Percentiles rank a stretch among this genome's conserved stretches.
Evolutionary conservation across 192 early-diverging fungal genomes (phyloP).

Genomic region (Neocallimastix lanati): DNA sequence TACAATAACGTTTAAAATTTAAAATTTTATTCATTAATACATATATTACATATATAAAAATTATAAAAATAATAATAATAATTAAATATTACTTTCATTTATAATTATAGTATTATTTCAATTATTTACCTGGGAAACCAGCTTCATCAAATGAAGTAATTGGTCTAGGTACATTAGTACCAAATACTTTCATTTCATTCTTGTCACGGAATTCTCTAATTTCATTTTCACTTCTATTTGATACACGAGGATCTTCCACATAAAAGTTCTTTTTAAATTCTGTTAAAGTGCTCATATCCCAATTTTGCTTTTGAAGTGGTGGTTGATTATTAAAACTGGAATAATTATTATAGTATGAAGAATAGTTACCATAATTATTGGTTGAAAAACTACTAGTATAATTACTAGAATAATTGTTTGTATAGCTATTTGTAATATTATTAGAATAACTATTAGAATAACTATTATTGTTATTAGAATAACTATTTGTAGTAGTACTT

Average conservation of each 20-base stretch:
- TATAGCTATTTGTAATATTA: neutral
- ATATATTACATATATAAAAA: too few relatives aligned
- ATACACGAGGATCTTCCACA: slow-evolving; percentile 57
- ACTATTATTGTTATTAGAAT: neutral
- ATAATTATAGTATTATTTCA: too few relatives aligned
- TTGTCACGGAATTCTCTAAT: slow-evolving; percentile 55
- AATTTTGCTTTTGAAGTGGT: neutral
- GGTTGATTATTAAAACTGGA: neutral
- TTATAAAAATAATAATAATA: too few relatives aligned
- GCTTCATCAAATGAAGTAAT: slow-evolving; percentile 76
- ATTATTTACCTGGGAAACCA: slow-evolving; percentile 48
- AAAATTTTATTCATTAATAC: too few relatives aligned
- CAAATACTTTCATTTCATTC: slow-evolving; percentile 70
- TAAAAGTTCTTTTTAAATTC: slow-evolving; percentile 53
- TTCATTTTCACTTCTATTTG: slow-evolving; percentile 43
- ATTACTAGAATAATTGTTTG: neutral
- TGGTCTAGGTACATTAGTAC: slow-evolving; percentile 75
- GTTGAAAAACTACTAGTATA: too few relatives aligned
- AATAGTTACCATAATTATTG: too few relatives aligned
- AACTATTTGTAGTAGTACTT: neutral
- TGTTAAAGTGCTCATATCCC: neutral
- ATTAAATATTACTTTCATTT: too few relatives aligned
- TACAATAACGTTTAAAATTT: too few relatives aligned
- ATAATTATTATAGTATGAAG: too few relatives aligned
- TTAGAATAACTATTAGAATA: neutral